These are phyloP conservation scores for Penicillium ochrochloron DNA, from an alignment of 495 filamentous ascomycete genomes.

Conservation along the genomic window DNA sequence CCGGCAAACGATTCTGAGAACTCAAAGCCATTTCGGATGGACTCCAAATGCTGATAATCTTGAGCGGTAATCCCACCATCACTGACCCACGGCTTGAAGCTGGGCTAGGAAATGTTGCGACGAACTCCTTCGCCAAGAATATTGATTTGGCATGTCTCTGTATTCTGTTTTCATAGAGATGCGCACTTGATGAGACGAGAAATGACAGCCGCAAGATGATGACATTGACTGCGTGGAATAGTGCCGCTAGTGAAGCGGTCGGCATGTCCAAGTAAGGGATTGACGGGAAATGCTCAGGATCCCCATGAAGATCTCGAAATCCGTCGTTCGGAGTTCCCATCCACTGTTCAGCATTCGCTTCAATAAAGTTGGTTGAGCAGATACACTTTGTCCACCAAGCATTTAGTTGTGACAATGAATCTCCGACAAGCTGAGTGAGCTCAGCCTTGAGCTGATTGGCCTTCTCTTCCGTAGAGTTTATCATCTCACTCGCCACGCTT, in stretches of 20 bases:
- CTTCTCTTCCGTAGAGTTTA: background rate
- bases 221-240: conserved; percentile 20
- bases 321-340: background rate
- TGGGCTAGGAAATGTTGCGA: conserved; percentile 13
- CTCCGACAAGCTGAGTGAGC: background rate
- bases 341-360: conserved; percentile 2
- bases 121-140: conserved; percentile 14
- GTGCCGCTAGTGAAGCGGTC: conserved; percentile 16
- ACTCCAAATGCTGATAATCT: conserved; percentile 17
- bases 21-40: background rate
- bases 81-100: conserved; percentile 18
- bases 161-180: conserved; percentile 19
- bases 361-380: background rate
- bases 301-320: background rate
- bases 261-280: conserved; percentile 23
- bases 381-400: conserved; percentile 19
- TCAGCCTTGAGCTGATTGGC: background rate
- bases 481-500: conserved; percentile 10
- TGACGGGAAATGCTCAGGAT: conserved; percentile 15
- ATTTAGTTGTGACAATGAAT: conserved; percentile 8
- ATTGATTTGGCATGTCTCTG: conserved; percentile 17
- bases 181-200: conserved; percentile 11
- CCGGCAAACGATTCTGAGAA: background rate
- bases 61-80: conserved; percentile 18
- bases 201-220: conserved; percentile 12